Conservation (phyloP, 176 grass and related monocot species). For the bread wheat (Triticum aestivum) region DNA sequence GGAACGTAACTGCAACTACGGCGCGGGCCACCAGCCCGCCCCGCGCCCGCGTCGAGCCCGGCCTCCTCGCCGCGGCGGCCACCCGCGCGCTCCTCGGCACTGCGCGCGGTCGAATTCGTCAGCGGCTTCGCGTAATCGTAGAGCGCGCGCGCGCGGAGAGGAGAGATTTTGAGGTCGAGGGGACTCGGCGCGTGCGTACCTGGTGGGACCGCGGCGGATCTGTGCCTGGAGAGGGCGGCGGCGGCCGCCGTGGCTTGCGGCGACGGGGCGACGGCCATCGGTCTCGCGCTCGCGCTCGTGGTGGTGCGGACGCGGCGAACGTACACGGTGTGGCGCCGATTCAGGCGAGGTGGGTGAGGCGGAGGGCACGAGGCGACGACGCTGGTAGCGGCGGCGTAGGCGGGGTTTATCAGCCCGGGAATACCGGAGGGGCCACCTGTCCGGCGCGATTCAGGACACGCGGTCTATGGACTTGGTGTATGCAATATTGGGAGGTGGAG, state of each 20-base stretch:
- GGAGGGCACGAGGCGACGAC: conserved; percentile 22
- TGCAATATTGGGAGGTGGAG: background rate
- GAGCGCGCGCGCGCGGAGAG: background rate
- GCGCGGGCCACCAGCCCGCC: conserved; percentile 30
- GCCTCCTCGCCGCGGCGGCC: conserved; percentile 11
- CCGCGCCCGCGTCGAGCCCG: background rate
- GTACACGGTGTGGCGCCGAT: too few species aligned
- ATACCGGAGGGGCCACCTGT: background rate
- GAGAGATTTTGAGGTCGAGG: background rate
- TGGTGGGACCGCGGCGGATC: conserved; percentile 22
- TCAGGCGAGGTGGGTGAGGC: conserved; percentile 7
- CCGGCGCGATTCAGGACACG: background rate
- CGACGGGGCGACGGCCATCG: conserved; percentile 35
- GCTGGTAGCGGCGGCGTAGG: background rate
- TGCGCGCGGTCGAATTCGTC: background rate
- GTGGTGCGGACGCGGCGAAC: background rate
- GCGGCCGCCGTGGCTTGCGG: conserved; percentile 19
- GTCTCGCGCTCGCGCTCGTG: background rate
- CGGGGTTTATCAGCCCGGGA: background rate
- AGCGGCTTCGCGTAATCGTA: background rate
- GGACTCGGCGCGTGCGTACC: background rate
- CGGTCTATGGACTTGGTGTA: background rate
- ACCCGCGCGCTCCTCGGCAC: conserved; percentile 26
- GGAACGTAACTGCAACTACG: conserved; percentile 38
- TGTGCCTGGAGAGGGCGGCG: conserved; percentile 4